Evolutionary conservation across 345 rosid species (phyloP).

Genomic region (Populus ilicifolia): DNA sequence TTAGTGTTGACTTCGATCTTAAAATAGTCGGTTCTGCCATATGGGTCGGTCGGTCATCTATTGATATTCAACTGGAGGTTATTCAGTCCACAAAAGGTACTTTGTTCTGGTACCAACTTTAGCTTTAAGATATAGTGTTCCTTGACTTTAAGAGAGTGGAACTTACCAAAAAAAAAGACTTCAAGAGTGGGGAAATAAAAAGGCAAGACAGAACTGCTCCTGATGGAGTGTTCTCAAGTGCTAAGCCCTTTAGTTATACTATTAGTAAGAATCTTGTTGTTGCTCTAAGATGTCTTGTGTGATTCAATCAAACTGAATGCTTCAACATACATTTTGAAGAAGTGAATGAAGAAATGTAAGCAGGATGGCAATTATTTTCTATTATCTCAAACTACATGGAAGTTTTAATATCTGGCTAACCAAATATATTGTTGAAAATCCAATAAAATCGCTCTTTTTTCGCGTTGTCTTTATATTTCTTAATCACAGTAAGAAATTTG

Average conservation of each 20-base stretch:
- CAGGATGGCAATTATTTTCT: no score
- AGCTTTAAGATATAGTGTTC: background rate
- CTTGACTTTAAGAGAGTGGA: background rate
- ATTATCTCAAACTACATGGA: background rate
- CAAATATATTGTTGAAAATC: background rate
- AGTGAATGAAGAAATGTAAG: background rate
- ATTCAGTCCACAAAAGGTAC: constrained; percentile 47
- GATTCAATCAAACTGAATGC: background rate
- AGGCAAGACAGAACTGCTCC: background rate
- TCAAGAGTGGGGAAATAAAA: background rate
- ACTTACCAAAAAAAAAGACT: no score
- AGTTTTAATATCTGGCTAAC: background rate
- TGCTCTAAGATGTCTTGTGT: background rate
- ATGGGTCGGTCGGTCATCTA: constrained; percentile 87
- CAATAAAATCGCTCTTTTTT: background rate
- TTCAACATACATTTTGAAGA: background rate
- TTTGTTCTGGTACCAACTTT: background rate
- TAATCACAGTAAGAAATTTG: background rate
- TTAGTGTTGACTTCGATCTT: constrained; percentile 61
- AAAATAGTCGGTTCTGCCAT: constrained; percentile 68
- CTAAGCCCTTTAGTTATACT: background rate
- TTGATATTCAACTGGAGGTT: constrained; percentile 79
- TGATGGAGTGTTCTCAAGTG: background rate
- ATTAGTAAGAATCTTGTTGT: background rate
- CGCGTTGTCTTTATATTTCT: background rate